A percentile compares a stretch with the other conserved stretches of the same genome.
These are phyloP conservation scores for Rhytidiadelphus loreus DNA, from an alignment of 225 moss, liverwort and hornwort genomes.

Conservation along the genomic window DNA sequence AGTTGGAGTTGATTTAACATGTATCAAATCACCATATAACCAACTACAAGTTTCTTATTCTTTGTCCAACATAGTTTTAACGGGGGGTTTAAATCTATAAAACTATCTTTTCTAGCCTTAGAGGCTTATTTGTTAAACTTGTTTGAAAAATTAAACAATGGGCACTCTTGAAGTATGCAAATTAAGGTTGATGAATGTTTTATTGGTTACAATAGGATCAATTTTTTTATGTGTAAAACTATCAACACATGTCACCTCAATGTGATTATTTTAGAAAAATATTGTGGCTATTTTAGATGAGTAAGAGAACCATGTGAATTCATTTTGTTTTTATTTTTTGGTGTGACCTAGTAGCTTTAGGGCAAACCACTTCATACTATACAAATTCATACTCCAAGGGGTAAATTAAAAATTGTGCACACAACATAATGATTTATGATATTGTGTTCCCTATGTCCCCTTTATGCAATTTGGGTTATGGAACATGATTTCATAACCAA, in stretches of 20 bases:
- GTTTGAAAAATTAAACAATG: no score
- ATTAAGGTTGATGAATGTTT: neutral
- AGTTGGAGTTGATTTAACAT: no score
- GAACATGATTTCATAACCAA: neutral
- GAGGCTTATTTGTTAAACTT: no score
- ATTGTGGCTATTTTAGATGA: neutral
- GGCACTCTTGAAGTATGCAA: neutral
- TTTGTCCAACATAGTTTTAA: no score
- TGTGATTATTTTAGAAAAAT: neutral
- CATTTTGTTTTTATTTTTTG: accelerated
- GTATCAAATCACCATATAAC: no score
- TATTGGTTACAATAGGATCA: neutral
- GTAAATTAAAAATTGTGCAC: neutral
- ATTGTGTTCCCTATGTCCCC: neutral
- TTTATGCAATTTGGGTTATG: neutral
- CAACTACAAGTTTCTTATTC: no score
- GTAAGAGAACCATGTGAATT: neutral
- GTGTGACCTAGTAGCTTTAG: no score
- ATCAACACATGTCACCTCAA: neutral
- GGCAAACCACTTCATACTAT: accelerated
- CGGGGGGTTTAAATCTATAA: no score
- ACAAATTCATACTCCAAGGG: neutral
- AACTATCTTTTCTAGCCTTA: no score
- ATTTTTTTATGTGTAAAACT: neutral
- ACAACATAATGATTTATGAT: no score